Evolutionary conservation across 2,329 filamentous ascomycete genomes (phyloP).

Genomic region (Paecilomyces dactylethromorphus): DNA sequence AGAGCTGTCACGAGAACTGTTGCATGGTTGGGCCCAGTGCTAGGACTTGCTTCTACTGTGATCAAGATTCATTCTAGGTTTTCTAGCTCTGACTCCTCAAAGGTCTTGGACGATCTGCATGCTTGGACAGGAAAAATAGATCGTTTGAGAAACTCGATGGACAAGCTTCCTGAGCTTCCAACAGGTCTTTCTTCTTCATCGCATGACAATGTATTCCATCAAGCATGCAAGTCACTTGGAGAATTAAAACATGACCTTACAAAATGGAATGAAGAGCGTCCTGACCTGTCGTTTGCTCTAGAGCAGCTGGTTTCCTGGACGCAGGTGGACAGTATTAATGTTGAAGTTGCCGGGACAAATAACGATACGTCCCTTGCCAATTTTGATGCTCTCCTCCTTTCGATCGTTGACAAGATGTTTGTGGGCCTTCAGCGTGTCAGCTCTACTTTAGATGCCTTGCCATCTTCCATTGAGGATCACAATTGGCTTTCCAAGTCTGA

Average conservation of each 20-base stretch:
- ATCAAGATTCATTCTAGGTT: conserved; percentile 62
- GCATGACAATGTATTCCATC: conserved; percentile 21
- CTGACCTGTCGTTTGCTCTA: conserved; percentile 59
- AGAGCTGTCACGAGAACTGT: conserved; percentile 21
- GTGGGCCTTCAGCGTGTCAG: conserved; percentile 71
- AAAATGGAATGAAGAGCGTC: conserved; percentile 40
- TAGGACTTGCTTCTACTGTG: conserved; percentile 57
- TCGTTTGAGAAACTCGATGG: conserved; percentile 36
- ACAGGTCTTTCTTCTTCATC: conserved; percentile 35
- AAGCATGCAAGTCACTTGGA: conserved; percentile 20
- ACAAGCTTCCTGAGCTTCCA: conserved; percentile 46
- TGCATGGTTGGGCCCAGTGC: conserved; percentile 63
- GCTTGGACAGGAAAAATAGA: conserved; percentile 46
- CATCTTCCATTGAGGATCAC: conserved; percentile 53
- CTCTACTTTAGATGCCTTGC: conserved; percentile 48
- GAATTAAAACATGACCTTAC: conserved; percentile 37
- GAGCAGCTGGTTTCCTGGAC: conserved; percentile 63
- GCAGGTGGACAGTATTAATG: conserved; percentile 20
- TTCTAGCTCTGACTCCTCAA: conserved; percentile 45
- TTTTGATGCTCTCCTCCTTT: conserved; percentile 56
- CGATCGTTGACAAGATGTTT: conserved; percentile 66
- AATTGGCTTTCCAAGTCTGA: conserved; percentile 58
- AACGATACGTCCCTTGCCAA: conserved; percentile 26
- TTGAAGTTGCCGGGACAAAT: conserved; percentile 9
- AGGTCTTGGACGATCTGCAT: conserved; percentile 42